Conservation (phyloP, 164 flowering plant species). For the Sextonia rubra region DNA sequence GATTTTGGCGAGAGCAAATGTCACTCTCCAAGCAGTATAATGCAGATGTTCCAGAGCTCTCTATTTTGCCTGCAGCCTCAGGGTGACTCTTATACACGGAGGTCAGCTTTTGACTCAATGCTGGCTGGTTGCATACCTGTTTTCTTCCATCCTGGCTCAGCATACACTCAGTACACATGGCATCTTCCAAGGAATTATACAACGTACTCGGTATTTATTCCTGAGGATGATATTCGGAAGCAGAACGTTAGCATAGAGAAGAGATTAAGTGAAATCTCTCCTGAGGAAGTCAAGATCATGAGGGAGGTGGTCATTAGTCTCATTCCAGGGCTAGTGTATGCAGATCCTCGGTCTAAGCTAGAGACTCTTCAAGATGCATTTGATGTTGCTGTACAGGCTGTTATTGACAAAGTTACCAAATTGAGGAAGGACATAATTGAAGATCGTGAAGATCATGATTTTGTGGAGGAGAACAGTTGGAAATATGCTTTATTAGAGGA, state of each 20-base stretch:
- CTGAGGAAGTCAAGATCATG: slow-evolving; percentile 71
- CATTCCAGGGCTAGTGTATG: slow-evolving; percentile 74
- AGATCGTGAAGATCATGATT: slow-evolving; percentile 56
- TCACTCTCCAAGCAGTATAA: slow-evolving; percentile 79
- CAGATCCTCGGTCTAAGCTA: slow-evolving; percentile 83
- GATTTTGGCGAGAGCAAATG: slow-evolving; percentile 88
- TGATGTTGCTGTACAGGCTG: slow-evolving; percentile 80
- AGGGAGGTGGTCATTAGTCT: slow-evolving; percentile 81
- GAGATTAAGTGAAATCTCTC: slow-evolving; percentile 50
- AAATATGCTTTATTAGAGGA: slow-evolving; percentile 78
- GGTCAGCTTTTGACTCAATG: slow-evolving; percentile 91
- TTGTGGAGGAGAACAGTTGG: slow-evolving; percentile 88
- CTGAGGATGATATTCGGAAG: slow-evolving; percentile 77
- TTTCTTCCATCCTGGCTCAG: slow-evolving; percentile 90
- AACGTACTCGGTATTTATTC: slow-evolving; percentile 80
- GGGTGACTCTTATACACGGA: slow-evolving; percentile 86
- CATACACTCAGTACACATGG: slow-evolving; percentile 92
- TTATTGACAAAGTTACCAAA: slow-evolving; percentile 72
- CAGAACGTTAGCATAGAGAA: slow-evolving; percentile 69
- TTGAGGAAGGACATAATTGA: slow-evolving; percentile 67
- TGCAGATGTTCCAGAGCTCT: slow-evolving; percentile 92
- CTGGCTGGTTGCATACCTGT: slow-evolving; percentile 95
- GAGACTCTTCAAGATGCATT: slow-evolving; percentile 91
- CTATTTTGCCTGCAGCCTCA: slow-evolving; percentile 91
- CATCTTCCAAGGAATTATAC: slow-evolving; percentile 82